Evolutionary conservation across 768 basidiomycete genomes (phyloP), one percentile per base, ranked within the genome.

Genomic region (Lactarius pseudohatsudake): DNA sequence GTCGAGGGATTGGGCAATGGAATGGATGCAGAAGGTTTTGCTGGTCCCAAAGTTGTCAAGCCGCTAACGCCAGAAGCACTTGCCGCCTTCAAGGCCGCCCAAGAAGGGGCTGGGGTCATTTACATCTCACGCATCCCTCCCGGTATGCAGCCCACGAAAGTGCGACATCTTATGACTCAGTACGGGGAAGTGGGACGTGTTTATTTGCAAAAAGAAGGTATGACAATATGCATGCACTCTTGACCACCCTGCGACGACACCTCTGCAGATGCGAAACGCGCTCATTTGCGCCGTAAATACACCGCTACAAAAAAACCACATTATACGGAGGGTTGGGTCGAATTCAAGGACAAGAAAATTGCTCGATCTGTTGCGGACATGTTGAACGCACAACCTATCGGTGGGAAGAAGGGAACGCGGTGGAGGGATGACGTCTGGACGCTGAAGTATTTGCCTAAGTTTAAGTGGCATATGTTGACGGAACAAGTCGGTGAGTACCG

Each of bases 341-440:
- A 99, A 77, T 98, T 98, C 80, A 88, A 90, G 70, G 91, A 98
- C 78, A 98, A 98, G 77, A 87, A 85, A 57, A 81, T 98, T 54
- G 97, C 95, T 0, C 85, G 95, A 22, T 87, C 86, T 45, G 89
- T 96, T 10, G 96, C 96, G 9, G 92, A 86, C 64, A 94, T 98
- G 93, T 80, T 99, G 70, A 99, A 99, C 74, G 97, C 96, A 1
- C 89, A 95, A 72, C 85, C 94, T 1, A 95, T 99, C 66, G 97
- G 96, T 34, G 94, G 94, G 2, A 96, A 94, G 80, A 94, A 94
- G 75, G 89, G 90, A 6, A 84, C 86, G 2, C 82, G 93, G 65
- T 98, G 94, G 92, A 82, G 93, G 74, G 96, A 98, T 74, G 97
- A 99, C 70, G 88, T 99, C 9, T 99, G 97, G 97, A 98, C 97